phyloP scores from a whole-genome alignment of 441 rosid species.

The Gossypium gossypioides region DNA sequence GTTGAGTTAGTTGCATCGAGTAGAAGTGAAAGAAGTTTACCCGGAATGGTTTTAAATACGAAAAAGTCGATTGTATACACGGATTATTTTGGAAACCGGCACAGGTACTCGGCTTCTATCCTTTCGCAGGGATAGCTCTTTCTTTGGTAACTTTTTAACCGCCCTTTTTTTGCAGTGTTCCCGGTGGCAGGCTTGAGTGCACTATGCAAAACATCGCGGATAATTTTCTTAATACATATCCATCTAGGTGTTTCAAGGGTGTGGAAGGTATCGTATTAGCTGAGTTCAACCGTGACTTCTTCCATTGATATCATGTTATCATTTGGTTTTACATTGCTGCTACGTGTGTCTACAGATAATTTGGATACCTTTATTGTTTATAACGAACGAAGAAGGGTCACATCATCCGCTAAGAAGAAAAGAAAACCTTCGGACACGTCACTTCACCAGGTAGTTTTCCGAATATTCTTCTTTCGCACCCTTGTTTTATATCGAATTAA shows the following conservation, averaged over 20 bases:
- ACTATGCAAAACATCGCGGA: constrained; percentile 97
- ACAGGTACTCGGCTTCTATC: constrained; percentile 37
- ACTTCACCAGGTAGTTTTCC: constrained; percentile 63
- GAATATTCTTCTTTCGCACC: constrained; percentile 2
- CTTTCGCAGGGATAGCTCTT: neutral
- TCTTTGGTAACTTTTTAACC: neutral
- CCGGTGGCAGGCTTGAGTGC: constrained; percentile 92
- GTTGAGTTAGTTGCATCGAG: constrained; percentile 60
- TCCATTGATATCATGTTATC: constrained; percentile 2
- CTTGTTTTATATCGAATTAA: neutral
- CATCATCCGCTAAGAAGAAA: constrained; percentile 90
- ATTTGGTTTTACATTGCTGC: constrained; percentile 9
- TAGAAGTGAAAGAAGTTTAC: constrained; percentile 53
- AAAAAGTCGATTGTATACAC: constrained; percentile 54
- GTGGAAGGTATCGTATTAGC: constrained; percentile 48
- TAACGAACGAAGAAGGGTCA: constrained; percentile 75
- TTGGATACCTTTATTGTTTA: constrained; percentile 74
- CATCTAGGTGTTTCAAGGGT: constrained; percentile 54
- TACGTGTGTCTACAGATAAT: constrained; percentile 35
- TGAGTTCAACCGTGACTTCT: constrained; percentile 2
- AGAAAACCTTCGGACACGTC: constrained; percentile 49
- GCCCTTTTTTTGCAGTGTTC: constrained; percentile 37
- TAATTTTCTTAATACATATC: constrained; percentile 52
- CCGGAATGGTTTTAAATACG: constrained; percentile 71
- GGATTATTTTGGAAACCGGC: constrained; percentile 58